These are phyloP conservation scores for Craspedostauros australis DNA, from an alignment of 108 stramenopile species.

Conservation along the genomic window DNA sequence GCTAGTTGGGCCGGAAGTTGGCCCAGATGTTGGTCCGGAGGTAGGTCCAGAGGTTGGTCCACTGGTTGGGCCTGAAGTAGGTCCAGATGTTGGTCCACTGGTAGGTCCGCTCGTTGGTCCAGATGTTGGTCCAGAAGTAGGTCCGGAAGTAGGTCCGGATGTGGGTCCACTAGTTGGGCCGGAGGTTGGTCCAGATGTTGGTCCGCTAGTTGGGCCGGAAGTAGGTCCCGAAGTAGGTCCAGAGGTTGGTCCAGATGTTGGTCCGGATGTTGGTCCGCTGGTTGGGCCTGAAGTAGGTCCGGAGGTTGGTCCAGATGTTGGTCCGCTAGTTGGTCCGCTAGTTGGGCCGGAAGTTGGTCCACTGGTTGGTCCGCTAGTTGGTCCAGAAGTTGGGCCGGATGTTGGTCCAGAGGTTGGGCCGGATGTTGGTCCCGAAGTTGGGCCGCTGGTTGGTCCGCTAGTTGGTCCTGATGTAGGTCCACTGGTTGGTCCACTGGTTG, in stretches of 20 bases:
- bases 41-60: too few species aligned
- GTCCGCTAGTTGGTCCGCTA: constrained; percentile 1
- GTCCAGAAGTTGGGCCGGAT: constrained; percentile 1
- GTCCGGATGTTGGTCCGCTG: neutral
- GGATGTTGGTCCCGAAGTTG: constrained; percentile 2
- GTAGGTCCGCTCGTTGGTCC: constrained; percentile 2
- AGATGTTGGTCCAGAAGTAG: constrained; percentile 2
- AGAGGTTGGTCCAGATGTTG: neutral
- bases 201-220: constrained; percentile 1
- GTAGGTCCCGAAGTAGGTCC: constrained; percentile 3
- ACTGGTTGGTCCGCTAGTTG: constrained; percentile 1
- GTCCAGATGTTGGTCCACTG: too few species aligned
- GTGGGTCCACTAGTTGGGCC: constrained; percentile 4
- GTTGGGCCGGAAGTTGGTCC: constrained; percentile 8
- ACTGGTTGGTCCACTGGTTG: neutral
- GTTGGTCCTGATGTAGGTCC: constrained; percentile 1
- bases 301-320: constrained; percentile 3
- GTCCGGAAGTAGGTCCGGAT: neutral
- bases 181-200: neutral
- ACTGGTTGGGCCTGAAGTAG: too few species aligned
- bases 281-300: constrained; percentile 5
- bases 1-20: too few species aligned
- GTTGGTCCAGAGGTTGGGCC: constrained; percentile 4
- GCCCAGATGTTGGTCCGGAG: too few species aligned
- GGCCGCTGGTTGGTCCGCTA: neutral